Conservation (phyloP, 1,284 basidiomycete species). For the Ceratobasidium sp. region DNA sequence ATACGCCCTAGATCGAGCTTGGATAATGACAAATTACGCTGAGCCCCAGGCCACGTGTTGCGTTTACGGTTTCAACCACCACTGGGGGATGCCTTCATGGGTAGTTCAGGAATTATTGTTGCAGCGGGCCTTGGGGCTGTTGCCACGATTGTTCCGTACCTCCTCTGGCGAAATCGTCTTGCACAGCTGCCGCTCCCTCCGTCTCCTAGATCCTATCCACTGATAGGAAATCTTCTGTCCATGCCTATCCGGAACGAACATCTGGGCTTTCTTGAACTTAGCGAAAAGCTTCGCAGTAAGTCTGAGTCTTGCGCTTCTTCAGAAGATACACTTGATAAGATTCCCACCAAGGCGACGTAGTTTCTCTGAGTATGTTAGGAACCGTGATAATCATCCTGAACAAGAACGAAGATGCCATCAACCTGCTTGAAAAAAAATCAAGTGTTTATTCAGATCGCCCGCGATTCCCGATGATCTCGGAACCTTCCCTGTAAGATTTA, state of each 20-base stretch:
- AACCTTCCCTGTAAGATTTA: background rate
- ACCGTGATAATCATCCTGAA: conserved; percentile 12
- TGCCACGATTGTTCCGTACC: background rate
- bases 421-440: conserved; percentile 13
- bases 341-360: background rate
- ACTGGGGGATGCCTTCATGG: background rate
- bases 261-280: background rate
- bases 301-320: background rate
- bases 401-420: background rate
- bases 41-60: background rate
- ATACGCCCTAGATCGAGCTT: background rate
- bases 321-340: background rate
- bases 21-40: background rate
- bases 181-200: conserved; percentile 6
- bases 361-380: conserved; percentile 7
- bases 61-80: background rate
- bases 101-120: background rate
- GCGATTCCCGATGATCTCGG: conserved; percentile 1
- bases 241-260: conserved; percentile 8
- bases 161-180: background rate
- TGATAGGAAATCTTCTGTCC: conserved; percentile 4
- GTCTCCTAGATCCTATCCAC: conserved; percentile 14
- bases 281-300: background rate
- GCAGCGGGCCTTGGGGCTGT: background rate
- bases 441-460: conserved; percentile 10